Percentiles rank a stretch among this genome's conserved stretches.
Conservation (phyloP, 768 basidiomycete species). For the Gautieria morchelliformis region DNA sequence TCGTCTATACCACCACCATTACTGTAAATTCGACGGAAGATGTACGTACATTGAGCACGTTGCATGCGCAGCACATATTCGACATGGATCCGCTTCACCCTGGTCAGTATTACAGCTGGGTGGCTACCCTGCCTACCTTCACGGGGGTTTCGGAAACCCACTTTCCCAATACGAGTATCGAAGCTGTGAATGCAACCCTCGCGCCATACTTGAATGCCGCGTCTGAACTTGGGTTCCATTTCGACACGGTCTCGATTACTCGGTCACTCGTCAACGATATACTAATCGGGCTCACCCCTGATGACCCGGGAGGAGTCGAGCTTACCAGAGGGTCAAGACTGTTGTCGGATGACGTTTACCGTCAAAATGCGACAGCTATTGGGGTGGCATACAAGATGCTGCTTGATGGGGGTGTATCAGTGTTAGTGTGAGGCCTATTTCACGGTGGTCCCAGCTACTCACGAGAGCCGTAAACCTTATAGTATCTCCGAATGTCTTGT, state of each 20-base stretch:
- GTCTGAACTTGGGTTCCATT: conserved; percentile 9
- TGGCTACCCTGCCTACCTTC: too few species aligned
- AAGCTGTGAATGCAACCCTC: conserved; percentile 11
- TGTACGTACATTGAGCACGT: conserved; percentile 16
- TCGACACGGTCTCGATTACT: background rate
- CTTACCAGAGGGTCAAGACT: conserved; percentile 3
- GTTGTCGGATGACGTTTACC: background rate
- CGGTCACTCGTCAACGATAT: background rate
- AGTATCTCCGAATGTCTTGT: background rate
- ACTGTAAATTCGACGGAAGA: conserved; percentile 10
- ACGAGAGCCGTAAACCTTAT: too few species aligned
- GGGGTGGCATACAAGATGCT: background rate
- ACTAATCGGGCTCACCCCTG: background rate
- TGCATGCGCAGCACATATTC: conserved; percentile 27
- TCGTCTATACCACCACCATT: conserved; percentile 12
- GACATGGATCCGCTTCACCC: conserved; percentile 22
- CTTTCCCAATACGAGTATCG: conserved; percentile 15
- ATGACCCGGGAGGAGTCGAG: background rate
- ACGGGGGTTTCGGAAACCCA: too few species aligned
- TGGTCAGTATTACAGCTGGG: conserved; percentile 21
- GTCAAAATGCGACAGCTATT: background rate
- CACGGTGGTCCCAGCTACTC: too few species aligned
- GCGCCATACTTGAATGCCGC: conserved; percentile 16
- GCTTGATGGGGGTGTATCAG: background rate
- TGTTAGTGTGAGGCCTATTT: background rate